phyloP scores from a whole-genome alignment of 257 asterid genomes.

The Leonotis leonurus region DNA sequence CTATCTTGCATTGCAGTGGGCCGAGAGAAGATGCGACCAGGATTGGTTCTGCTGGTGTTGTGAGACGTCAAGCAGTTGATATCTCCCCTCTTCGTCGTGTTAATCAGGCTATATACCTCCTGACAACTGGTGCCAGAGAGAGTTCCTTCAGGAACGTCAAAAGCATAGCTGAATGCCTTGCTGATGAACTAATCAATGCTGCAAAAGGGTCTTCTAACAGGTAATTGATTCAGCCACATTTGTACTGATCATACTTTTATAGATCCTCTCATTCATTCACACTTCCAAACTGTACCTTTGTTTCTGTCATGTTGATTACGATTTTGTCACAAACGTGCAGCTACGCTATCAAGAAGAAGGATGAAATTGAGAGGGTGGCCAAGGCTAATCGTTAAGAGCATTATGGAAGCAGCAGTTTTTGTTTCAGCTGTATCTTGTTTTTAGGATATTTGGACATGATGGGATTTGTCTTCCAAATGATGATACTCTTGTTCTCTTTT shows the following conservation, averaged over 20 bases:
- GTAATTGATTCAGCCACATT: too few relatives aligned
- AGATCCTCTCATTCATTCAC: too few relatives aligned
- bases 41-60: slow-evolving; percentile 86
- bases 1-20: slow-evolving; percentile 40
- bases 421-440: background rate
- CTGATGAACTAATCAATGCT: slow-evolving; percentile 81
- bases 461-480: background rate
- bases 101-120: slow-evolving; percentile 67
- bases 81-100: slow-evolving; percentile 81
- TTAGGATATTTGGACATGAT: slow-evolving; percentile 9
- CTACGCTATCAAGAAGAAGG: slow-evolving; percentile 73
- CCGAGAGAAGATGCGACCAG: slow-evolving; percentile 87
- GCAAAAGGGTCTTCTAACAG: slow-evolving; percentile 84
- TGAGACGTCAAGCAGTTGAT: slow-evolving; percentile 83
- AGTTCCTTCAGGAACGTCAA: slow-evolving; percentile 73
- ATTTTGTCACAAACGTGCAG: slow-evolving; percentile 14
- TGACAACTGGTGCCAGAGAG: slow-evolving; percentile 77
- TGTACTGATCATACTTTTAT: too few relatives aligned
- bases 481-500: background rate
- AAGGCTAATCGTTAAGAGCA: slow-evolving; percentile 69
- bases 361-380: slow-evolving; percentile 71
- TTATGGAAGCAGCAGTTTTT: slow-evolving; percentile 22
- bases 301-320: background rate
- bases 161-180: slow-evolving; percentile 73
- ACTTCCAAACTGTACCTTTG: too few relatives aligned